Percentiles rank a stretch among this genome's conserved stretches.
These are phyloP conservation scores for Suhomyces guaymorum DNA, from an alignment of 1,139 yeast genomes.

Conservation along the genomic window DNA sequence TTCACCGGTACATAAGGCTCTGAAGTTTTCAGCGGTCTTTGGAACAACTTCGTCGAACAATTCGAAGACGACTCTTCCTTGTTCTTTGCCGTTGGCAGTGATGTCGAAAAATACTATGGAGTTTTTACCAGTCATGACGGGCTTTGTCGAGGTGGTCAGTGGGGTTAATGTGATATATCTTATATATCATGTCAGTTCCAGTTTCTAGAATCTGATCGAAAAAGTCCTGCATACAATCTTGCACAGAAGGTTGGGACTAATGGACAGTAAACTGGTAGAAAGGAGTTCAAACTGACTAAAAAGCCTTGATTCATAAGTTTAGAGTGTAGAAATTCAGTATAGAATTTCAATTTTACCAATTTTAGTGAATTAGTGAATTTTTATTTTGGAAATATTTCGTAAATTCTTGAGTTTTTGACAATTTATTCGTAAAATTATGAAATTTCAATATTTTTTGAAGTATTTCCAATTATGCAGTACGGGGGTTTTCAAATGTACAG, in stretches of 20 bases:
- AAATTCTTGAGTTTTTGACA: background rate
- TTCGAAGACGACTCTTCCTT: conserved; percentile 77
- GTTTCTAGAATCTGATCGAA: conserved; percentile 9
- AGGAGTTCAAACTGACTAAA: too few species aligned
- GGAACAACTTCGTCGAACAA: conserved; percentile 83
- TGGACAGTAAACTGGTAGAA: background rate
- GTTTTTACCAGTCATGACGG: conserved; percentile 2
- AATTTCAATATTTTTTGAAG: background rate
- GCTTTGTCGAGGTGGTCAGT: background rate
- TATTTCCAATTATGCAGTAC: too few species aligned
- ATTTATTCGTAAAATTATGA: too few species aligned
- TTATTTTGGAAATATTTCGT: background rate
- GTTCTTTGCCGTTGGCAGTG: conserved; percentile 60
- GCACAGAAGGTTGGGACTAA: too few species aligned
- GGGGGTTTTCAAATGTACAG: too few species aligned
- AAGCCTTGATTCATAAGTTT: too few species aligned
- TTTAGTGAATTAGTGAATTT: too few species aligned
- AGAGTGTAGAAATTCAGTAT: too few species aligned
- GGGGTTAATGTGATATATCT: background rate
- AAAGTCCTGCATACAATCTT: conserved; percentile 6
- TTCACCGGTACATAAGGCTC: conserved; percentile 88
- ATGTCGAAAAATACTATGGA: conserved; percentile 72
- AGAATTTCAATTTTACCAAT: too few species aligned
- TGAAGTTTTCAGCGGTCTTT: conserved; percentile 89
- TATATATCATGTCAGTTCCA: background rate